A percentile compares a stretch with the other conserved stretches of the same genome.
These are phyloP conservation scores for Acanthamoeba triangularis DNA, from an alignment of 208 protist species.

Conservation along the genomic window DNA sequence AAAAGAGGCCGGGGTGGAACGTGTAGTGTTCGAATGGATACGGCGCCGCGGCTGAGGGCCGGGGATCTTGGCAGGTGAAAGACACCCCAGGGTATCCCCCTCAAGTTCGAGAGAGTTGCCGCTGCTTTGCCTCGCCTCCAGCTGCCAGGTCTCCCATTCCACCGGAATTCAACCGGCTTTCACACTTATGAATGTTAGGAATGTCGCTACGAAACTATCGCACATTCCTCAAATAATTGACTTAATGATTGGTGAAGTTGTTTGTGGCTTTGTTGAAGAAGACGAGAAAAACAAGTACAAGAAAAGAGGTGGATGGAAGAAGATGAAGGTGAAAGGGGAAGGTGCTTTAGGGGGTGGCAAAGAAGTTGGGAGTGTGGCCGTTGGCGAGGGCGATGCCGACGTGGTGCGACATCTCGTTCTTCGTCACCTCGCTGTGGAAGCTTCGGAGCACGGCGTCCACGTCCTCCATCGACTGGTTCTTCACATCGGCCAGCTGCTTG, in stretches of 20 bases:
- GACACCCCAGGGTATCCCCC: not conserved
- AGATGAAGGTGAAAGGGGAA: too few species aligned
- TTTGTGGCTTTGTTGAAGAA: too few species aligned
- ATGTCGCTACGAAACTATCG: too few species aligned
- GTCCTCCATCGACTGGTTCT: conserved; percentile 73
- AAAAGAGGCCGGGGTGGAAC: too few species aligned
- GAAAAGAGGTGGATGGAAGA: too few species aligned
- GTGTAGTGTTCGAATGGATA: too few species aligned
- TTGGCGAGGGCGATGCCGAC: conserved; percentile 51
- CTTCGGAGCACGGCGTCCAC: conserved; percentile 54
- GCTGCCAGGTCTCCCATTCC: not conserved
- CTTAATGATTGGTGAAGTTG: too few species aligned
- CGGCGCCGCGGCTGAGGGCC: too few species aligned
- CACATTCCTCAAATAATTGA: too few species aligned
- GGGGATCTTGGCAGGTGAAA: too few species aligned
- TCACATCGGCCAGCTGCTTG: conserved; percentile 74
- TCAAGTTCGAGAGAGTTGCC: not conserved
- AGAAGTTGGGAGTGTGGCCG: conserved; percentile 68
- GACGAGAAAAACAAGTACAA: not conserved
- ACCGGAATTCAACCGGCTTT: not conserved
- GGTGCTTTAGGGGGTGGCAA: not conserved
- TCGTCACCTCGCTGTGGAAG: conserved; percentile 72
- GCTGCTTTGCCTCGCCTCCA: not conserved
- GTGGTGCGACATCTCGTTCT: conserved; percentile 70
- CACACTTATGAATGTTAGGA: not conserved